Conservation (phyloP, 2,329 filamentous ascomycete genomes). For the Myriangium duriaei region DNA sequence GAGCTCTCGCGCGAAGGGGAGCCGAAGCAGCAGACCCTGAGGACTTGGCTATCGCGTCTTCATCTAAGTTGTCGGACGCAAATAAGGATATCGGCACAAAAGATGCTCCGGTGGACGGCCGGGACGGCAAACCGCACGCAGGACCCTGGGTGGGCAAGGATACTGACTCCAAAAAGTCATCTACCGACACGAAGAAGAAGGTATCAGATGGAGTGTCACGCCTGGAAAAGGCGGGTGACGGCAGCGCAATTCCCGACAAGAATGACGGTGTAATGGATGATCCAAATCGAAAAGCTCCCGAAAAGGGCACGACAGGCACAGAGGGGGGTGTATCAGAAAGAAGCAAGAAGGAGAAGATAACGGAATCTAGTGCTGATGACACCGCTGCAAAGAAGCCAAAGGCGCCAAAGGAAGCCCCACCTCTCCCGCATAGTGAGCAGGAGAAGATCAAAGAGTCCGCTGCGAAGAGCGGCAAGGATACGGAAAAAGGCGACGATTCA, state of each 20-base stretch:
- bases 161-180: constrained; percentile 19
- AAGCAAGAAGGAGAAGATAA: constrained; percentile 58
- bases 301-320: constrained; percentile 76
- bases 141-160: constrained; percentile 61
- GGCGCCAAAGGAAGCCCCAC: constrained; percentile 73
- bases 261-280: constrained; percentile 89
- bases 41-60: constrained; percentile 10
- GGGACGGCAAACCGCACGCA: constrained; percentile 84
- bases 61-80: constrained; percentile 2
- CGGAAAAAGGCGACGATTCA: constrained; percentile 1
- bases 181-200: constrained; percentile 19
- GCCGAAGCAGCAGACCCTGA: constrained; percentile 20
- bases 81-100: constrained; percentile 44
- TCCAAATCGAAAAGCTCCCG: constrained; percentile 59
- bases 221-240: constrained; percentile 24
- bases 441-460: constrained; percentile 43
- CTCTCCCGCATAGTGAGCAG: constrained; percentile 68
- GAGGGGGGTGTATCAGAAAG: constrained; percentile 85
- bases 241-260: constrained; percentile 36
- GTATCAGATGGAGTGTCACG: constrained; percentile 21
- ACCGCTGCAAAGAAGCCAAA: constrained; percentile 64
- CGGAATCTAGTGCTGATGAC: constrained; percentile 55
- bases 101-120: constrained; percentile 80
- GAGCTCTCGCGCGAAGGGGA: constrained; percentile 12
- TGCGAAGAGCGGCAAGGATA: constrained; percentile 25